Conservation (phyloP, 495 filamentous ascomycete genomes). For the Aspergillus steynii region DNA sequence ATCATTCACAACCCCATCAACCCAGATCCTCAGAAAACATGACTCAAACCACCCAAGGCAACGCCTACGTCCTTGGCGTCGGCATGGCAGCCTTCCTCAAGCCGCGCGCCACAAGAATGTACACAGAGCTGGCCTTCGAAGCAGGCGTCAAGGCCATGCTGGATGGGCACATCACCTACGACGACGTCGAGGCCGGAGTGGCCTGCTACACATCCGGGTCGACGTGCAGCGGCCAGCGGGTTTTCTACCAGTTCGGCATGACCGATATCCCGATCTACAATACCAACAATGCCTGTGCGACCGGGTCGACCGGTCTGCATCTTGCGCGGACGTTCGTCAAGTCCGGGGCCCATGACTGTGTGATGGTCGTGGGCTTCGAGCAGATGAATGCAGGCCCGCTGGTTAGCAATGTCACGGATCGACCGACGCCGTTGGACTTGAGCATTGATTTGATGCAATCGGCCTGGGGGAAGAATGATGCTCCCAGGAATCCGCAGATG, state of each 20-base stretch:
- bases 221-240: constrained; percentile 86
- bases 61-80: constrained; percentile 84
- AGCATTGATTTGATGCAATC: constrained; percentile 71
- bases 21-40: not conserved
- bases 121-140: constrained; percentile 77
- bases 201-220: constrained; percentile 96
- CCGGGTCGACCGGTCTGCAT: constrained; percentile 79
- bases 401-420: constrained; percentile 71
- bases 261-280: constrained; percentile 92
- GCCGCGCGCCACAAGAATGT: constrained; percentile 73
- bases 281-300: constrained; percentile 95
- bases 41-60: not conserved
- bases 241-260: constrained; percentile 98
- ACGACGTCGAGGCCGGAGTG: constrained; percentile 87
- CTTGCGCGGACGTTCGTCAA: constrained; percentile 78
- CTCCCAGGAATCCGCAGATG: constrained; percentile 69
- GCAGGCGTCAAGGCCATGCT: constrained; percentile 91
- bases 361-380: constrained; percentile 89
- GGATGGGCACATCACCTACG: constrained; percentile 90
- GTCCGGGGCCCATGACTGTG: constrained; percentile 74
- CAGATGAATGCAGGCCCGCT: constrained; percentile 92
- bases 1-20: not conserved
- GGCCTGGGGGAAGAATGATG: constrained; percentile 74
- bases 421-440: constrained; percentile 68
- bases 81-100: constrained; percentile 99